Base-by-base conservation (phyloP, 208 protist species). In the Crithidia mellificae region DNA sequence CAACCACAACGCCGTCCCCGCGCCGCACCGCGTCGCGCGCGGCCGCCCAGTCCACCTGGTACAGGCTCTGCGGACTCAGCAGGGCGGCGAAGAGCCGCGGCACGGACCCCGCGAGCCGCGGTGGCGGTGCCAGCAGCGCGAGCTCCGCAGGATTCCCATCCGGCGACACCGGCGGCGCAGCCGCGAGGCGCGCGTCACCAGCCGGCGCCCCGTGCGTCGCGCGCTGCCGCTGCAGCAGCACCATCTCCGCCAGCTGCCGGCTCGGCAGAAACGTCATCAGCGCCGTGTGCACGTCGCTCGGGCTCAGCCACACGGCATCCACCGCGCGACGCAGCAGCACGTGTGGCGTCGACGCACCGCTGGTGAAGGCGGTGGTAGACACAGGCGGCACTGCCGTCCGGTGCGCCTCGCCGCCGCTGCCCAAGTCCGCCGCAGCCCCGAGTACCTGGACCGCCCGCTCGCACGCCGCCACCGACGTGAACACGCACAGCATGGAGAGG, bases 1-100 rank as follows among this genome's bases (percentile, higher is more conserved):
- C 54, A 11, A 88, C 52, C 25, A 88, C 77, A 17, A 78, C 41
- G 12, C 79, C 83, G 36, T 85, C 79, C 29, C 55, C 61, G 3
- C 79, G 79, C 11, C 41, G 46, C 17, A 76, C 66, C 17, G 83
- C 71, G 22, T 62, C 56, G 17, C 62, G 68, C 5, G 72, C 76
- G 7, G 64, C 76, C 2, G 55, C 56, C 80, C 83, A 88, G 71
- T 88, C 74, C 34, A 84, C 63, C 1, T 41, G 51, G 54, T 83
- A 85, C 39, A 66, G 50, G 25, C 78, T 84, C 32, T 72, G 52
- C 29, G 59, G 44, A 8, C 70, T 81, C 6, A 84, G 49, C 7
- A 88, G 24, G 8, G 77, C 65, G 14, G 76, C 51, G 65, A 72
- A 88, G 14, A 84, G 56, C 14, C 78, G 74, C 5, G 59, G 57